Percentiles rank a stretch among this genome's conserved stretches.
Evolutionary conservation across 2,329 filamentous ascomycete genomes (phyloP).

Genomic region (Aspergillus sp.): DNA sequence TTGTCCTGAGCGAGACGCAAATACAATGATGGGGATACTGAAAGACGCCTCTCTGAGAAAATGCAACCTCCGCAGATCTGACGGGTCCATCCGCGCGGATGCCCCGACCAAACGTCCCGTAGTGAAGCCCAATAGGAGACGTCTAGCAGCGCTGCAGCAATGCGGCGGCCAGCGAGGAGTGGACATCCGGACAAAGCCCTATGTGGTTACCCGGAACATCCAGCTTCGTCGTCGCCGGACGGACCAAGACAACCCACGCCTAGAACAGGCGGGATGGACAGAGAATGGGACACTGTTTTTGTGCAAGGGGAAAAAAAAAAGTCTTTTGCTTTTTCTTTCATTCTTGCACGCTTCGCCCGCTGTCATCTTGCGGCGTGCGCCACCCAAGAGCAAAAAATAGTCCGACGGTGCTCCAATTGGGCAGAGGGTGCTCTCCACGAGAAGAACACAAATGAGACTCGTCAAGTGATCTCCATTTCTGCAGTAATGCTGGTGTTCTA

Average conservation of each 20-base stretch:
- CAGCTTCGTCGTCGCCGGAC: neutral
- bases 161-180: neutral
- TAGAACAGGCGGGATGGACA: too few species aligned
- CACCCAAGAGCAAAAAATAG: constrained; percentile 1
- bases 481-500: neutral
- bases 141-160: constrained; percentile 5
- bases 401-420: constrained; percentile 2
- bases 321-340: neutral
- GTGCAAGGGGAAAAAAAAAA: too few species aligned
- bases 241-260: neutral
- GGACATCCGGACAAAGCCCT: constrained; percentile 21
- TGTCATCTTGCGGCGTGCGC: neutral
- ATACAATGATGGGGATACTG: too few species aligned
- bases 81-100: neutral
- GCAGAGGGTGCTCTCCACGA: neutral
- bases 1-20: neutral
- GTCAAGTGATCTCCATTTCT: constrained; percentile 13
- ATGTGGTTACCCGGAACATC: constrained; percentile 24
- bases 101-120: neutral
- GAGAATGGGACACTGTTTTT: too few species aligned
- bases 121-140: constrained; percentile 1
- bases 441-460: constrained; percentile 8
- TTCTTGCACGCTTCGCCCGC: neutral
- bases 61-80: too few species aligned
- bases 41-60: too few species aligned